phyloP scores from a whole-genome alignment of 495 filamentous ascomycete species.

The Penicillium manginii region DNA sequence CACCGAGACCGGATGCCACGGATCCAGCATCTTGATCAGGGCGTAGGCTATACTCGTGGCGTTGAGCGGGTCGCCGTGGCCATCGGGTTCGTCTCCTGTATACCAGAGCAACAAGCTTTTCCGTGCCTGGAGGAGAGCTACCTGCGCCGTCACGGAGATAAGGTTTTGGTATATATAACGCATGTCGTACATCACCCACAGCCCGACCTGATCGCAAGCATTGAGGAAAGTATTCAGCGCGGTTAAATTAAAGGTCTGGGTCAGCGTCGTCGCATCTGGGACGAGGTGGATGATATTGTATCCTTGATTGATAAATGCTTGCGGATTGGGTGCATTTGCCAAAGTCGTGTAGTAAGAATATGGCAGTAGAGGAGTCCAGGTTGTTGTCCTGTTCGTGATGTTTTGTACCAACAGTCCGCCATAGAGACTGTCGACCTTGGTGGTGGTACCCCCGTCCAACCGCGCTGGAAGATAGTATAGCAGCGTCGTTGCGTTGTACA shows the following conservation, averaged over 20 bases:
- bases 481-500: constrained; percentile 44
- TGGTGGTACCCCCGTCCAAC: constrained; percentile 59
- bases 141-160: constrained; percentile 53
- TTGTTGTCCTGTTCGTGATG: constrained; percentile 41
- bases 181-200: constrained; percentile 70
- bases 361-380: constrained; percentile 58
- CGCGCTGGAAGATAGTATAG: constrained; percentile 60
- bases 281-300: constrained; percentile 60
- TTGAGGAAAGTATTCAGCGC: constrained; percentile 54
- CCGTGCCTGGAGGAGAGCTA: constrained; percentile 53
- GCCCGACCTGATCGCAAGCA: constrained; percentile 56
- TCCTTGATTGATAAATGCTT: constrained; percentile 50
- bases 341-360: constrained; percentile 68
- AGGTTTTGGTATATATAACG: constrained; percentile 63
- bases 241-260: constrained; percentile 32
- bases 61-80: constrained; percentile 61
- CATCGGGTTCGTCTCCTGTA: constrained; percentile 72
- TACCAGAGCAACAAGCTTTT: constrained; percentile 67
- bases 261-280: constrained; percentile 32
- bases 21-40: constrained; percentile 60
- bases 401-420: constrained; percentile 50
- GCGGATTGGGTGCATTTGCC: constrained; percentile 44
- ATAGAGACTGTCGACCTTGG: constrained; percentile 64
- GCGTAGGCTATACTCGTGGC: constrained; percentile 42
- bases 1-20: constrained; percentile 69